Conservation (phyloP, 2,329 filamentous ascomycete species). For the Neocucurbitaria cava region DNA sequence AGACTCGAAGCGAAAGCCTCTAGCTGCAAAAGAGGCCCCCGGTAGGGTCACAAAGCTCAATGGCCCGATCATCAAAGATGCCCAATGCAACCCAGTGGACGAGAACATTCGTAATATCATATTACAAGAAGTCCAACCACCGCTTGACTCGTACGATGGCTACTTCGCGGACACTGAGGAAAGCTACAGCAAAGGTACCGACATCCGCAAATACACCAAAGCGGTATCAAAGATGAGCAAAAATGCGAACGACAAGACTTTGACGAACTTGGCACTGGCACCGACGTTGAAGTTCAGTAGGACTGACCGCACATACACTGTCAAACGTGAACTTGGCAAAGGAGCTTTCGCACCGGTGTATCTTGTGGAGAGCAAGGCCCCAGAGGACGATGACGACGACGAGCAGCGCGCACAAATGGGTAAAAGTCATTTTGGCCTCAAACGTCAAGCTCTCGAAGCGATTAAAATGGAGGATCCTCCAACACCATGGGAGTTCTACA, state of each 20-base stretch:
- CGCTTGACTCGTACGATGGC: constrained; percentile 75
- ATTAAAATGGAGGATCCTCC: constrained; percentile 94
- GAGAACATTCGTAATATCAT: constrained; percentile 77
- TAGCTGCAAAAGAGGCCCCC: constrained; percentile 47
- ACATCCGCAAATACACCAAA: constrained; percentile 85
- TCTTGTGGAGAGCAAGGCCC: constrained; percentile 76
- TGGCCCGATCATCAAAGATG: constrained; percentile 79
- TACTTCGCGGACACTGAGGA: constrained; percentile 76
- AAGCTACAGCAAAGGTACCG: constrained; percentile 70
- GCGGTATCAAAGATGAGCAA: constrained; percentile 64
- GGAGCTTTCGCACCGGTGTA: constrained; percentile 97
- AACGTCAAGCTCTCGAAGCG: constrained; percentile 73
- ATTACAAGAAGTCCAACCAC: constrained; percentile 74
- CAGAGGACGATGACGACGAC: constrained; percentile 54
- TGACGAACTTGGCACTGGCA: constrained; percentile 63
- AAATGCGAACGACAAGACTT: constrained; percentile 65
- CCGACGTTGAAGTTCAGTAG: constrained; percentile 73
- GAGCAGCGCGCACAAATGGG: constrained; percentile 63
- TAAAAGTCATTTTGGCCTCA: constrained; percentile 65
- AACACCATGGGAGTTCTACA: constrained; percentile 93
- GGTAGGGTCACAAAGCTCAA: constrained; percentile 55
- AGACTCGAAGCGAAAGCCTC: constrained; percentile 21
- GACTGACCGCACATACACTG: constrained; percentile 71
- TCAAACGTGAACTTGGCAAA: constrained; percentile 86
- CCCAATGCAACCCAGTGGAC: constrained; percentile 88